Base-by-base conservation (phyloP, 176 grass and related monocot genomes). In the Stipa capillata region DNA sequence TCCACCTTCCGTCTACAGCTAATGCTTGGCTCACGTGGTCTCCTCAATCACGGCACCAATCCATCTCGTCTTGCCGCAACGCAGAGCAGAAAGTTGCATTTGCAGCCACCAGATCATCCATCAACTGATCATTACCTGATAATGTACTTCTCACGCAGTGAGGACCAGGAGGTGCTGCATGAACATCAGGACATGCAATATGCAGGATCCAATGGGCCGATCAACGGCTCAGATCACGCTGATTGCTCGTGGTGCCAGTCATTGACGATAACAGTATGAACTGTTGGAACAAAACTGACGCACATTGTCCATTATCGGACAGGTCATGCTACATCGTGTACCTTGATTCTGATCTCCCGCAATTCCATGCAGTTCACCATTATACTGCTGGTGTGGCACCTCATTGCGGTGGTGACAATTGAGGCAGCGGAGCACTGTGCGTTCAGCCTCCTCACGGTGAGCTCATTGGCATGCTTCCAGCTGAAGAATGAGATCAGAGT, bases 331-430 rank as follows among this genome's bases (percentile, higher is more conserved):
- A n/a, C n/a, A n/a, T n/a, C n/a, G n/a, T 17, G 41, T 31, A n/a
- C n/a, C 23, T 49, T 67, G 32, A 79, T 79, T 79, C 69, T 78
- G 35, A 78, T 51, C 37, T 74, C 5, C n/a, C 29, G 25, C 54
- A 66, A 67, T 41, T n/a, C n/a, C 5, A 41, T 77, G 85, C 92
- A 94, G 92, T 74, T 94, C 52, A 81, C 88, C 48, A 62, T 90
- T 56, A 84, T 94, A 52, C 67, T 91, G 36, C 44, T 94, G 37
- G 59, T 86, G 36, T 91, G 89, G 79, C 85, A 94, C 82, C 76
- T 94, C 50, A 54, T 91, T 32, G 88, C 79, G 44, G 82, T 91
- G 75, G 29, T 84, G 23, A 72, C 77, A 15, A 42, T 86, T 51
- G 66, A 76, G 40, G 83, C 61, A 12, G 88, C 83, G n/a, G 60